A percentile compares a stretch with the other conserved stretches of the same genome.
phyloP scores from a whole-genome alignment of 805 yeast species.

The Kazachstania africana region DNA sequence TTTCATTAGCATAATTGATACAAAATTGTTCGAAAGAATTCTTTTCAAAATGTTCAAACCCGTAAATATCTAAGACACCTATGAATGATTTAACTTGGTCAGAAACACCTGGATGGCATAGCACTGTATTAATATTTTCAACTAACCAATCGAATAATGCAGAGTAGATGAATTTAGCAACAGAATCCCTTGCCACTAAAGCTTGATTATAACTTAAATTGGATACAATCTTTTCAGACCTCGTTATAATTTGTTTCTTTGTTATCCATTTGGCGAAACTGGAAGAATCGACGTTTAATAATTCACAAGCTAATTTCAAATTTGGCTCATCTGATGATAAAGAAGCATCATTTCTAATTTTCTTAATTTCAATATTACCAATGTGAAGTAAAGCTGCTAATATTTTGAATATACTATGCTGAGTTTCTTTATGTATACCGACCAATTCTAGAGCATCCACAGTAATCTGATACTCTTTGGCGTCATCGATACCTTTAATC shows the following conservation, averaged over 20 bases:
- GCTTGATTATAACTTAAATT: slow-evolving; percentile 78
- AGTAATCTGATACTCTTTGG: slow-evolving; percentile 64
- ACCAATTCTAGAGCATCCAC: slow-evolving; percentile 65
- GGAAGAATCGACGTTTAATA: slow-evolving; percentile 66
- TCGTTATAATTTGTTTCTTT: slow-evolving; percentile 84
- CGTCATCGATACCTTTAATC: slow-evolving; percentile 75
- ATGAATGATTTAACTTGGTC: slow-evolving; percentile 58
- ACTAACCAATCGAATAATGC: slow-evolving; percentile 94
- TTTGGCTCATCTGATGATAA: slow-evolving; percentile 80
- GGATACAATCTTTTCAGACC: slow-evolving; percentile 83
- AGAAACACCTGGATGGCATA: slow-evolving; percentile 63
- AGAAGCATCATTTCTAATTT: slow-evolving; percentile 74
- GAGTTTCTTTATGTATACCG: slow-evolving; percentile 53
- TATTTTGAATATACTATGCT: slow-evolving; percentile 58
- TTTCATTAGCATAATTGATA: slow-evolving; percentile 93
- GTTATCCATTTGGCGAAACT: slow-evolving; percentile 82
- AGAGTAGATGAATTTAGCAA: slow-evolving; percentile 86
- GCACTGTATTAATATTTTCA: slow-evolving; percentile 64
- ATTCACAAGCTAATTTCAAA: slow-evolving; percentile 67
- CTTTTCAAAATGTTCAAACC: slow-evolving; percentile 89
- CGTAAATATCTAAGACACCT: slow-evolving; percentile 95
- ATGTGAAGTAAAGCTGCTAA: slow-evolving; percentile 84
- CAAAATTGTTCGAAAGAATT: slow-evolving; percentile 97
- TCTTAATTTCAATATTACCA: slow-evolving; percentile 82
- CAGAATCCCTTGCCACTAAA: slow-evolving; percentile 88